Conservation (phyloP, 139 green algal genomes). For the Picochlorum sp. region DNA sequence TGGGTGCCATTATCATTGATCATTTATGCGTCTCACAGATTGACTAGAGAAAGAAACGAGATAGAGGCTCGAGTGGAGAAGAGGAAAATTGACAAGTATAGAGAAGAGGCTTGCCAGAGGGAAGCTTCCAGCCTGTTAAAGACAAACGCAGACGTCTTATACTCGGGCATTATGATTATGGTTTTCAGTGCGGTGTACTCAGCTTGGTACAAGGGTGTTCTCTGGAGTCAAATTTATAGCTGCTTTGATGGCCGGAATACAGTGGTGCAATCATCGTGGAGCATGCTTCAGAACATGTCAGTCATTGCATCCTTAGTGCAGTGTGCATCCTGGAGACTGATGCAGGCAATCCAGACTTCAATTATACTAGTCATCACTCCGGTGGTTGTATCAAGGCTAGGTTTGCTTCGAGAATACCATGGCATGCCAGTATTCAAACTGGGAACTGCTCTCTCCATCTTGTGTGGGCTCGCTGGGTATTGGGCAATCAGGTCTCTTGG, state of each 20-base stretch:
- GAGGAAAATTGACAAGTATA: not conserved
- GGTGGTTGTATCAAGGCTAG: not conserved
- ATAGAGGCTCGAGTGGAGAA: not conserved
- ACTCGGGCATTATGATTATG: not conserved
- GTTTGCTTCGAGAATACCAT: slow-evolving; percentile 6
- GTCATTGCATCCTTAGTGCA: no score
- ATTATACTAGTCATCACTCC: not conserved
- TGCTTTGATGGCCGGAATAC: no score
- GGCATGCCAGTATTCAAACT: slow-evolving; percentile 18
- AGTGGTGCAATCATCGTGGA: no score
- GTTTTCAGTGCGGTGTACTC: not conserved
- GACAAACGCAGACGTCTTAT: not conserved
- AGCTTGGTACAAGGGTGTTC: not conserved
- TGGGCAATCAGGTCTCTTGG: slow-evolving; percentile 17
- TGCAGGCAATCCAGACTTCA: not conserved
- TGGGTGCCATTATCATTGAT: no score
- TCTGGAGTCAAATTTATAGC: not conserved
- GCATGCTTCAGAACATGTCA: no score
- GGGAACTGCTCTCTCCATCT: slow-evolving; percentile 11
- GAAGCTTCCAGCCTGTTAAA: not conserved
- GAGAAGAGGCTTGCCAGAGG: not conserved
- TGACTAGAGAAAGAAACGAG: not conserved
- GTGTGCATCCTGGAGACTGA: no score
- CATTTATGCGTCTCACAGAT: no score
- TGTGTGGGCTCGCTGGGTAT: slow-evolving; percentile 15